Evolutionary conservation across 371 early-diverging fungal species (phyloP), one percentile per base, ranked within the genome.

Genomic region (Conidiobolus incongruus): DNA sequence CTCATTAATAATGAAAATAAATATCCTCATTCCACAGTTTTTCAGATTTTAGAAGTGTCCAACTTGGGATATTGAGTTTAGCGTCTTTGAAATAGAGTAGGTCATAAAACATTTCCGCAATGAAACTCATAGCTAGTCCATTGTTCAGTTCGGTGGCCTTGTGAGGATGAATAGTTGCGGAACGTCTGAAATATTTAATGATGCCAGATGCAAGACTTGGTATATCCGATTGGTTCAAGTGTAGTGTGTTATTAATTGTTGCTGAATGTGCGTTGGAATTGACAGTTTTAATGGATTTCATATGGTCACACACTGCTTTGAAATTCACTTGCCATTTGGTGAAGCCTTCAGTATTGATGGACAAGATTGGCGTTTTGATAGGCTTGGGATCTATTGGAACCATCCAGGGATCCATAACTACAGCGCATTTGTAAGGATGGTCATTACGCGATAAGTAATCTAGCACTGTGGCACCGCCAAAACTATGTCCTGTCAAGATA

Each of bases 401-500:
- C 52, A 59, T 58, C 65, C 65, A 69, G 0, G 70, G 62, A 47
- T 69, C 70, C 2, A 63, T 43, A 5, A 55, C 37, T 13, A 69
- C 48, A 0, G 62, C 65, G 20, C 51, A 52, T 45, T 45, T 50
- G 36, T 58, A 65, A 8, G 54, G 48, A 28, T 39, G 35, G 2
- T 42, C 15, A 30, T 45, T 44, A 2, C 47, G 40, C 35, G 47
- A 47, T 7, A 61, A 39, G 38, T 30, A 37, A 8, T 49, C 47
- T 39, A 65, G 48, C 8, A 54, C 45, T 0, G 71, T 67, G n/a
- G 66, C 67, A 10, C 53, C 73, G 5, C 75, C 75, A 58, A 71
- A 75, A 22, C 58, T 58, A 52, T 75, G 75, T 29, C 75, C 75
- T 5, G 61, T 53, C 52, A 70, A 54, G 24, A 58, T 53, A 26